Percentiles rank a stretch among this genome's conserved stretches.
Evolutionary conservation across 202 grass and related monocot genomes (phyloP).

Genomic region (Setaria viridis): DNA sequence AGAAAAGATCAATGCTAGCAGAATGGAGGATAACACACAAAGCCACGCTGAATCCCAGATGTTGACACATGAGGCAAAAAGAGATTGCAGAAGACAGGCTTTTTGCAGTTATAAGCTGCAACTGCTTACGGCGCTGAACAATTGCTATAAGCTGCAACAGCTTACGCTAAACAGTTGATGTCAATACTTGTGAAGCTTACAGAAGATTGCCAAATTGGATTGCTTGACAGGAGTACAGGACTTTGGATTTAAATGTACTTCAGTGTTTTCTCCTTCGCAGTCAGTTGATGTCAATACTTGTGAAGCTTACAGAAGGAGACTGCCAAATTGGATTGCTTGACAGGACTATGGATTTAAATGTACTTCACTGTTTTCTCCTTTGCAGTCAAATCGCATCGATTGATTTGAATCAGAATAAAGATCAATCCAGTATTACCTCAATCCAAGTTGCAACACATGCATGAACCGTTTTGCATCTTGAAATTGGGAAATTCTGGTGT

Average conservation of each 20-base stretch:
- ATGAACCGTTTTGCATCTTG: neutral
- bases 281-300: slow-evolving; percentile 16
- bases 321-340: neutral
- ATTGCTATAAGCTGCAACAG: slow-evolving; percentile 8
- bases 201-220: neutral
- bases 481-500: neutral
- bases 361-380: neutral
- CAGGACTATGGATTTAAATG: slow-evolving; percentile 1
- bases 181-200: slow-evolving; percentile 13
- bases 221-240: neutral
- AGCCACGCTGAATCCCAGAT: neutral
- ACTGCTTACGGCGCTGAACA: slow-evolving; percentile 9
- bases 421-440: neutral
- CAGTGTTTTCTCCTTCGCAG: neutral
- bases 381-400: neutral
- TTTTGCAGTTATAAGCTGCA: neutral
- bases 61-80: neutral
- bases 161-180: slow-evolving; percentile 22
- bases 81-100: neutral
- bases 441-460: neutral
- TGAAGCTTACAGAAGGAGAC: neutral
- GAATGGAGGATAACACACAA: neutral
- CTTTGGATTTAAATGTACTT: neutral
- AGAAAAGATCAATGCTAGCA: slow-evolving; percentile 23
- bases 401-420: neutral